phyloP scores from a whole-genome alignment of 2,329 filamentous ascomycete genomes.

The Venturia nashicola region DNA sequence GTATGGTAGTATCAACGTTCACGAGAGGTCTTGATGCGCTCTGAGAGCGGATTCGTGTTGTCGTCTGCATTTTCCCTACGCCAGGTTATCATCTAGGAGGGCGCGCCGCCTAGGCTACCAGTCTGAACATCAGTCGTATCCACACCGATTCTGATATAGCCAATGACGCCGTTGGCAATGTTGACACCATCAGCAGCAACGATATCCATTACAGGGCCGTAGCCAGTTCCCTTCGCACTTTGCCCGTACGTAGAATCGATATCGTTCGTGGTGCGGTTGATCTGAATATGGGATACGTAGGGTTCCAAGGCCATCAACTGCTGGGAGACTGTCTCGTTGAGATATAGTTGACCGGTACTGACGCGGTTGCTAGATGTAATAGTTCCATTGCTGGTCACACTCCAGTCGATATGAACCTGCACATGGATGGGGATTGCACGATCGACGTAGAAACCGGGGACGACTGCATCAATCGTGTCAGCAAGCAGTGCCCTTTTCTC shows the following conservation, averaged over 20 bases:
- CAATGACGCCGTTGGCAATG: slow-evolving; percentile 23
- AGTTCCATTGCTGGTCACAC: slow-evolving; percentile 12
- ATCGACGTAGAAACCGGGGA: neutral
- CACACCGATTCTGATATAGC: slow-evolving; percentile 26
- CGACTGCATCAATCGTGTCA: neutral
- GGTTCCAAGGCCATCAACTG: slow-evolving; percentile 24
- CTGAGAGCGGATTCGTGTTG: neutral
- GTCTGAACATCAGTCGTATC: slow-evolving; percentile 14
- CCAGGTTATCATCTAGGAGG: neutral
- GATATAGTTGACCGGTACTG: slow-evolving; percentile 23
- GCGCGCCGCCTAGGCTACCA: neutral
- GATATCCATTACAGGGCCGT: slow-evolving; percentile 20
- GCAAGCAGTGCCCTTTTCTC: neutral
- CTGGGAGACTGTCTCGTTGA: slow-evolving; percentile 18
- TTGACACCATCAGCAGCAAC: slow-evolving; percentile 23
- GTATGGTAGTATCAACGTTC: neutral
- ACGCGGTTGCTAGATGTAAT: slow-evolving; percentile 18
- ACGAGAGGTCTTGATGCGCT: neutral
- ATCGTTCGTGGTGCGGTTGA: slow-evolving; percentile 25
- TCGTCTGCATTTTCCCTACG: neutral
- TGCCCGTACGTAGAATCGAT: slow-evolving; percentile 14
- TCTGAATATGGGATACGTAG: slow-evolving; percentile 22
- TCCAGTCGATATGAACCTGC: neutral
- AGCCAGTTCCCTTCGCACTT: slow-evolving; percentile 16
- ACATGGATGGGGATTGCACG: neutral